Conservation (phyloP, 2,329 filamentous ascomycete genomes). For the Penicillium sp. region DNA sequence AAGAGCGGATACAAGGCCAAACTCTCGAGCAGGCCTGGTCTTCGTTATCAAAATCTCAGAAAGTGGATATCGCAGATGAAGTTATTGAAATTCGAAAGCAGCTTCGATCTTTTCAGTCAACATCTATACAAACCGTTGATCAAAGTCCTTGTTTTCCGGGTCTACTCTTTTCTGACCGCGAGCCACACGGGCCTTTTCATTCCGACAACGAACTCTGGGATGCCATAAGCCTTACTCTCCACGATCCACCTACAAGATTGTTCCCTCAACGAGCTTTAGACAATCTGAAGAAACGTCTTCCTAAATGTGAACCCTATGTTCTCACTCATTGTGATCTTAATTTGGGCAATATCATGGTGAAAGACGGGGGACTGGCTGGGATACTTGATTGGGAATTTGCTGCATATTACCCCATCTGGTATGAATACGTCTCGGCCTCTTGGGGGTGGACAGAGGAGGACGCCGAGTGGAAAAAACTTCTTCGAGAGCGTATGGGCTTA, state of each 20-base stretch:
- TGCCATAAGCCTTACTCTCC: neutral
- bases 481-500: too few species aligned
- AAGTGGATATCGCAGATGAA: neutral
- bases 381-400: too few species aligned
- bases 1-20: too few species aligned
- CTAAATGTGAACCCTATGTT: neutral
- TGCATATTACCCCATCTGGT: too few species aligned
- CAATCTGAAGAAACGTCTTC: neutral
- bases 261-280: constrained; percentile 5
- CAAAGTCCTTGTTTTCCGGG: neutral
- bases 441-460: too few species aligned
- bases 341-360: too few species aligned
- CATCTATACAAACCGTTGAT: neutral
- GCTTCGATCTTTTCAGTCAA: neutral
- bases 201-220: constrained; percentile 20
- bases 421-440: too few species aligned
- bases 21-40: neutral
- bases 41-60: neutral
- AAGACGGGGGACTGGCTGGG: too few species aligned
- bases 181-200: constrained; percentile 16
- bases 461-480: too few species aligned
- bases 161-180: constrained; percentile 12
- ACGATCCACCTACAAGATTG: too few species aligned
- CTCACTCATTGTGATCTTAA: neutral
- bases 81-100: neutral